Evolutionary conservation across 148 eudicot species (phyloP), one percentile per base, ranked within the genome.

Genomic region (Rhododendron vialii): DNA sequence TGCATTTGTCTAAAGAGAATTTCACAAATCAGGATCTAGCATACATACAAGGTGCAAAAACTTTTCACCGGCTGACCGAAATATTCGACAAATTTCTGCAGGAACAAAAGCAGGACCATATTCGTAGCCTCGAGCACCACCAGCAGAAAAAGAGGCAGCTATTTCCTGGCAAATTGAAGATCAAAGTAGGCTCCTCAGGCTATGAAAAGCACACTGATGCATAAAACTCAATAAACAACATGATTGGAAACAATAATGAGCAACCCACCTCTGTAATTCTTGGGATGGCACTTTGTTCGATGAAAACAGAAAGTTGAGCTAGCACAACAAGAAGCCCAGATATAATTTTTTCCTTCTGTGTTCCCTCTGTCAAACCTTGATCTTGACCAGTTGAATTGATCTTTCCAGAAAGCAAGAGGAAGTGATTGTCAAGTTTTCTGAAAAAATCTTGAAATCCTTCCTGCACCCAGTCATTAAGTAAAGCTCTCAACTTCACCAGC

Each of bases 401-500:
- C 90, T 91, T 91, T 86, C 98, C 98, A 26, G 96, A 92, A 86
- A 95, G 92, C 88, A 90, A 85, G 82, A 89, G 88, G 88, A 98
- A 98, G 89, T 87, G 93, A 75, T 85, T 82, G 88, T 94, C 89
- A 82, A 98, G 98, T 82, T 93, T 89, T 86, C 88, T 89, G 89
- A 95, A 98, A 92, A 98, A 98, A 86, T 88, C 89, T 88, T 98
- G 94, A 88, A 95, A 98, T 87, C 99, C 99, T 91, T 95, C 98
- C 89, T 93, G 98, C 84, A 94, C 98, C 99, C 98, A 94, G 88
- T 92, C 96, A 83, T 93, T 89, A 78, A 92, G 86, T 82, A 85
- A 82, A 86, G 90, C 95, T 91, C 93, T 92, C 91, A 98, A 89
- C 88, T 93, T 92, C 48, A 88, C 82, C 71, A 95, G 87, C 80